Percentiles rank a stretch among this genome's conserved stretches.
These are phyloP conservation scores for Hansenula sp. DNA, from an alignment of 1,139 yeast genomes.

Conservation along the genomic window DNA sequence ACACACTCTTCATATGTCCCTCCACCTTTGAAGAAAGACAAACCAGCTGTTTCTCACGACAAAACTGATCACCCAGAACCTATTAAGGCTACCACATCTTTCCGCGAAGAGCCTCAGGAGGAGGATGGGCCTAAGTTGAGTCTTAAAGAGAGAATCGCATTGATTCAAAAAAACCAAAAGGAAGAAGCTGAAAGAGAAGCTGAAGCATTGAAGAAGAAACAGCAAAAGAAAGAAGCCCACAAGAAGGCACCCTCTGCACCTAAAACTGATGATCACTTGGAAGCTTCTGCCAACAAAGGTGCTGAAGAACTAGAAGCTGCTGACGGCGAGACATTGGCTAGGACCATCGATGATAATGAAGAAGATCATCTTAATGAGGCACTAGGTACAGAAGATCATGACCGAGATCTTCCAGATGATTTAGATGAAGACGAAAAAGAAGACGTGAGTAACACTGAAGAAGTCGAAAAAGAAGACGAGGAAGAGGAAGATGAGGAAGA, in stretches of 20 bases:
- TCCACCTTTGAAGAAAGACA: constrained; percentile 14
- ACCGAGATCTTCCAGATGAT: constrained; percentile 17
- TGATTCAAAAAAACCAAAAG: constrained; percentile 76
- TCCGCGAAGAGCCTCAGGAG: constrained; percentile 34
- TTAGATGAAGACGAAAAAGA: constrained; percentile 30
- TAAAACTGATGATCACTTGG: neutral
- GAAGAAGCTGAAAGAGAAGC: constrained; percentile 77
- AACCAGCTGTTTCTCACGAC: constrained; percentile 18
- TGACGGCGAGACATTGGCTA: too few species aligned
- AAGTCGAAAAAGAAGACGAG: constrained; percentile 21
- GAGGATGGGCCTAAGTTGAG: constrained; percentile 69
- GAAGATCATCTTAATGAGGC: constrained; percentile 2
- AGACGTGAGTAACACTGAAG: constrained; percentile 5
- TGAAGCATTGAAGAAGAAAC: constrained; percentile 53
- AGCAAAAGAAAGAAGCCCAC: constrained; percentile 48
- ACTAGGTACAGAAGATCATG: constrained; percentile 9
- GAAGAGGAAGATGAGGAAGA: constrained; percentile 44
- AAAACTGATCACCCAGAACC: constrained; percentile 9
- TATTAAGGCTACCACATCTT: neutral
- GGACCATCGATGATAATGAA: constrained; percentile 3
- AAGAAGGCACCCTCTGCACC: constrained; percentile 23
- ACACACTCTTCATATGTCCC: constrained; percentile 22
- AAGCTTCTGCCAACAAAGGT: neutral
- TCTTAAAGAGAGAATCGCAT: constrained; percentile 79
- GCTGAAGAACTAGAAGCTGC: neutral